These are phyloP conservation scores for Podaxis carcinomalis DNA, from an alignment of 768 basidiomycete species.

Conservation along the genomic window DNA sequence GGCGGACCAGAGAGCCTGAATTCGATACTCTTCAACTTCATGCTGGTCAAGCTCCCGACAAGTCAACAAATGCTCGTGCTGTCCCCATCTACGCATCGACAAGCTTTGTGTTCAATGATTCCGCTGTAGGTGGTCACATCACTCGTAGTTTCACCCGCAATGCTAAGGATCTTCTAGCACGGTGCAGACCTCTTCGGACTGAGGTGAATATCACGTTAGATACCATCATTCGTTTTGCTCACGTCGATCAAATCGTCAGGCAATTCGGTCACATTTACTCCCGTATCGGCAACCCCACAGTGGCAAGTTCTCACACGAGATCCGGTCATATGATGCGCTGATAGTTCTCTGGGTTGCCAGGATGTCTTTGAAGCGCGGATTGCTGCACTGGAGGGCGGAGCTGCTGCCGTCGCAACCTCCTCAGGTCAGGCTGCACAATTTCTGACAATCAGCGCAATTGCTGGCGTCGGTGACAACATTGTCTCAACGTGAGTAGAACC, in stretches of 20 bases:
- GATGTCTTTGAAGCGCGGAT: constrained; percentile 79
- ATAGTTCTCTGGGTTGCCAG: constrained; percentile 25
- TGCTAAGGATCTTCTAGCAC: constrained; percentile 37
- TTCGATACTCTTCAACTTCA: constrained; percentile 82
- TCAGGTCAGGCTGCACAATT: constrained; percentile 80
- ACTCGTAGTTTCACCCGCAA: background rate
- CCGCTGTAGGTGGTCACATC: constrained; percentile 38
- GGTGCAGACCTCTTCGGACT: constrained; percentile 69
- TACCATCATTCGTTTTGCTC: background rate
- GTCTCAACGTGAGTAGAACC: constrained; percentile 53
- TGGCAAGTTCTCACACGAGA: constrained; percentile 32
- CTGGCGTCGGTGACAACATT: constrained; percentile 71
- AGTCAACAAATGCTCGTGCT: constrained; percentile 67
- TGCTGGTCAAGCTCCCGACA: constrained; percentile 64
- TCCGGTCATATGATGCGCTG: constrained; percentile 1
- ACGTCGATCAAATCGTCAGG: constrained; percentile 22
- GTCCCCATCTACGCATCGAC: constrained; percentile 75
- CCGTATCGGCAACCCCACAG: constrained; percentile 65
- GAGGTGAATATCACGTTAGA: constrained; percentile 26
- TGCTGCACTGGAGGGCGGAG: constrained; percentile 76
- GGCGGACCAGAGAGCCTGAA: constrained; percentile 46
- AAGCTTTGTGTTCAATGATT: constrained; percentile 70
- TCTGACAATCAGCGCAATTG: constrained; percentile 59
- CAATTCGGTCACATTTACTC: constrained; percentile 61
- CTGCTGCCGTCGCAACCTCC: constrained; percentile 67